Conservation (phyloP, 192 early-diverging fungal species). For the Backusella macrospora region DNA sequence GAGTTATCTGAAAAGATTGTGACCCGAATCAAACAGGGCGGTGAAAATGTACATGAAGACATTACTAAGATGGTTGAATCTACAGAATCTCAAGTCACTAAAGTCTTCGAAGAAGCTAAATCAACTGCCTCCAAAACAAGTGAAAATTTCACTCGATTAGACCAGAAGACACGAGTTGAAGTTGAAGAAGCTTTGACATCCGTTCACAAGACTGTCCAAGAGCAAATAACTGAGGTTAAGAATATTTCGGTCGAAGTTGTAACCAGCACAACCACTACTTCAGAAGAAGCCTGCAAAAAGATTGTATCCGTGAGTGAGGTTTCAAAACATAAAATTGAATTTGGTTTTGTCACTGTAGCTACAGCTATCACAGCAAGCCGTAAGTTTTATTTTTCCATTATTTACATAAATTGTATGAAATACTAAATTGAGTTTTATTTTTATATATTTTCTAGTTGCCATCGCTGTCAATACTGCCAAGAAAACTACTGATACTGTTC, state of each 20-base stretch:
- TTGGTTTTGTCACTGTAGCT: constrained; percentile 7
- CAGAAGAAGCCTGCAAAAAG: constrained; percentile 10
- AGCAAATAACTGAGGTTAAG: constrained; percentile 19
- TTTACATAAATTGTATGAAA: not conserved
- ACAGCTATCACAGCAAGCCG: constrained; percentile 1
- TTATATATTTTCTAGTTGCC: constrained; percentile 9
- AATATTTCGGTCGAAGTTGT: constrained; percentile 12
- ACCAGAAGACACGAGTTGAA: constrained; percentile 2
- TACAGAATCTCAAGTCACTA: not conserved
- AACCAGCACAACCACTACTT: not conserved
- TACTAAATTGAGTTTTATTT: not conserved
- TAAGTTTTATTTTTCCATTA: not conserved
- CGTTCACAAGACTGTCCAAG: constrained; percentile 10
- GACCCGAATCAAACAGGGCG: constrained; percentile 19
- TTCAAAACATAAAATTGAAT: constrained; percentile 16
- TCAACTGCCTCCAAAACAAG: constrained; percentile 9
- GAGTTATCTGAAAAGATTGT: constrained; percentile 4
- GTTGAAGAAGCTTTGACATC: constrained; percentile 7
- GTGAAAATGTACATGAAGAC: constrained; percentile 16
- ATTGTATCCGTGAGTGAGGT: not conserved
- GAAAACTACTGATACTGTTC: constrained; percentile 14
- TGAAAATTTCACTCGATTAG: not conserved
- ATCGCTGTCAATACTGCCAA: constrained; percentile 11
- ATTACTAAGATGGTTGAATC: not conserved
- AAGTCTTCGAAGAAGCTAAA: constrained; percentile 20